Evolutionary conservation across 2,329 filamentous ascomycete species (phyloP).

Genomic region (Penicillium sp.): DNA sequence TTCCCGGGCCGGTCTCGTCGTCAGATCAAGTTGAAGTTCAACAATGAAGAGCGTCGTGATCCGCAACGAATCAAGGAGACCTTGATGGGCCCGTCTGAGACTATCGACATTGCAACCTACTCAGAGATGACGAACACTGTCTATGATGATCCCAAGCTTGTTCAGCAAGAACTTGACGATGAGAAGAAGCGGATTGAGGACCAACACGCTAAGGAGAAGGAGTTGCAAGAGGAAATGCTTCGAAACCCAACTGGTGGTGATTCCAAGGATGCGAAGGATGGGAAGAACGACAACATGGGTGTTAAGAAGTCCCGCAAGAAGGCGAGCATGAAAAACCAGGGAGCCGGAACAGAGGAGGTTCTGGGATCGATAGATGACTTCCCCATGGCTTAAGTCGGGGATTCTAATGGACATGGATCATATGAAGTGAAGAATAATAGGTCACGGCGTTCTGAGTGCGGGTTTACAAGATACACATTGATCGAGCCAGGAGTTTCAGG

Average conservation of each 20-base stretch:
- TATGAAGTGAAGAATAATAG: background rate
- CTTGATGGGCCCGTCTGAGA: constrained; percentile 46
- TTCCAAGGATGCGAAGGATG: constrained; percentile 25
- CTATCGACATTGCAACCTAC: constrained; percentile 44
- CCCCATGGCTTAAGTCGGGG: constrained; percentile 7
- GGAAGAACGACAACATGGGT: constrained; percentile 28
- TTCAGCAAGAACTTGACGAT: constrained; percentile 43
- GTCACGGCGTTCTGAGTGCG: constrained; percentile 8
- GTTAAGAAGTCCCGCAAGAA: constrained; percentile 34
- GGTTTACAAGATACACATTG: constrained; percentile 5
- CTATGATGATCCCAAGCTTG: constrained; percentile 41
- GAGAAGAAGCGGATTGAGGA: constrained; percentile 47
- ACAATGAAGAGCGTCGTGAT: constrained; percentile 58
- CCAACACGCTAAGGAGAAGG: constrained; percentile 46
- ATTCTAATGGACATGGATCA: background rate
- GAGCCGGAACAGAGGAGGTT: constrained; percentile 42
- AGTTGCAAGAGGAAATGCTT: constrained; percentile 43
- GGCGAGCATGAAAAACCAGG: constrained; percentile 24
- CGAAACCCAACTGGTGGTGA: constrained; percentile 40
- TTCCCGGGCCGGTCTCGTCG: constrained; percentile 58
- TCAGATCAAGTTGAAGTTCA: constrained; percentile 64
- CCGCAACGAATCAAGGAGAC: constrained; percentile 53
- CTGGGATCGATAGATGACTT: constrained; percentile 40
- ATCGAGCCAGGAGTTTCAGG: constrained; percentile 2
- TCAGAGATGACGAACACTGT: constrained; percentile 47